Percentiles rank a stretch among this genome's conserved stretches.
These are phyloP conservation scores for Sugiyamaella marilandica DNA, from an alignment of 805 yeast species.

Conservation along the genomic window DNA sequence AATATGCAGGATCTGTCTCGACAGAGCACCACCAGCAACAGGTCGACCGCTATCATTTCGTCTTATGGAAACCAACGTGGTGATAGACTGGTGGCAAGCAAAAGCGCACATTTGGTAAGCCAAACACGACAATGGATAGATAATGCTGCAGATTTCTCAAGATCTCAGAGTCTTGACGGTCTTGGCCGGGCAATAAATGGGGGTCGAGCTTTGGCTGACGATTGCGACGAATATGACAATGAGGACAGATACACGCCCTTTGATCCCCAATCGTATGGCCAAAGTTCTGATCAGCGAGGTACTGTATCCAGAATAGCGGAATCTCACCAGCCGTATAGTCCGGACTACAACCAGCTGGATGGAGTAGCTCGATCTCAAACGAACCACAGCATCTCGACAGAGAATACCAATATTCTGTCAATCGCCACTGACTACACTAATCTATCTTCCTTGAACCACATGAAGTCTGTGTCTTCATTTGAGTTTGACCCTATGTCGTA, in stretches of 20 bases:
- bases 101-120: neutral
- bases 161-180: neutral
- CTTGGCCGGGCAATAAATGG: neutral
- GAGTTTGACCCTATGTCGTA: neutral
- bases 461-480: slow-evolving; percentile 81
- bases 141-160: neutral
- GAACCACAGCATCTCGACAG: slow-evolving; percentile 15
- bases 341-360: neutral
- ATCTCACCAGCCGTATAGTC: slow-evolving; percentile 9
- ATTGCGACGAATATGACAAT: slow-evolving; percentile 11
- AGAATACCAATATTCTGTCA: slow-evolving; percentile 17
- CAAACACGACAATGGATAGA: neutral
- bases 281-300: too few relatives aligned
- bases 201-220: neutral
- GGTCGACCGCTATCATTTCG: neutral
- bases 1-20: slow-evolving; percentile 21
- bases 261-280: slow-evolving; percentile 19
- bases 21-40: slow-evolving; percentile 9
- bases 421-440: slow-evolving; percentile 19
- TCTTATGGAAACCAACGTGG: neutral
- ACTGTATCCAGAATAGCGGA: slow-evolving; percentile 8
- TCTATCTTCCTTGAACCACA: slow-evolving; percentile 49
- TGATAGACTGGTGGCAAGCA: neutral
- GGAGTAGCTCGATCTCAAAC: neutral
- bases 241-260: slow-evolving; percentile 16